These are phyloP conservation scores for Lasiodiplodia gonubiensis DNA, from an alignment of 2,329 filamentous ascomycete species.

Conservation along the genomic window DNA sequence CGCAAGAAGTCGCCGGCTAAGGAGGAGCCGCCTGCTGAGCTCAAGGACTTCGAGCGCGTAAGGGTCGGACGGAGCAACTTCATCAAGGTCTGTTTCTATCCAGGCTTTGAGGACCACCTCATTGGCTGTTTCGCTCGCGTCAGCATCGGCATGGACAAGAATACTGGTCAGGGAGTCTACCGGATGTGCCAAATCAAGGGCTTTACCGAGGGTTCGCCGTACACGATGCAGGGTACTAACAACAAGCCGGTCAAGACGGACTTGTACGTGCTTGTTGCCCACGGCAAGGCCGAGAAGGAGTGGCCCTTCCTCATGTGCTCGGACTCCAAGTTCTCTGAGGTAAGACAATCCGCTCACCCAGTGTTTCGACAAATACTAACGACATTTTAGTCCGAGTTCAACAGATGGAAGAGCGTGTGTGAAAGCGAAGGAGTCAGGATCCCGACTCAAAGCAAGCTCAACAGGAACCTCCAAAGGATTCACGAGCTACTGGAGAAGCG, in stretches of 20 bases:
- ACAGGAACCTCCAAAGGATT: slow-evolving; percentile 79
- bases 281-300: slow-evolving; percentile 81
- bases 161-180: slow-evolving; percentile 77
- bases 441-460: slow-evolving; percentile 73
- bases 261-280: slow-evolving; percentile 79
- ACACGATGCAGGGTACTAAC: slow-evolving; percentile 76
- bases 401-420: slow-evolving; percentile 77
- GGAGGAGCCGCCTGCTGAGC: slow-evolving; percentile 71
- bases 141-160: slow-evolving; percentile 76
- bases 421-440: slow-evolving; percentile 69
- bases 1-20: slow-evolving; percentile 58
- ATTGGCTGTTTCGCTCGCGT: slow-evolving; percentile 85
- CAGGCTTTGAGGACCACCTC: slow-evolving; percentile 82
- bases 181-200: slow-evolving; percentile 88
- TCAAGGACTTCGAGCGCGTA: slow-evolving; percentile 83
- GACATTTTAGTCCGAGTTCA: slow-evolving; percentile 70
- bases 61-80: slow-evolving; percentile 86
- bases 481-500: slow-evolving; percentile 76
- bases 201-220: slow-evolving; percentile 79
- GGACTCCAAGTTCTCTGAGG: slow-evolving; percentile 82
- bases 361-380: slow-evolving; percentile 12
- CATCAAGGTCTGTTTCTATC: slow-evolving; percentile 89
- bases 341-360: slow-evolving; percentile 45
- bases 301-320: slow-evolving; percentile 93
- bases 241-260: slow-evolving; percentile 82